Evolutionary conservation across 306 rosid genomes (phyloP).

Genomic region (Medicago arabica): DNA sequence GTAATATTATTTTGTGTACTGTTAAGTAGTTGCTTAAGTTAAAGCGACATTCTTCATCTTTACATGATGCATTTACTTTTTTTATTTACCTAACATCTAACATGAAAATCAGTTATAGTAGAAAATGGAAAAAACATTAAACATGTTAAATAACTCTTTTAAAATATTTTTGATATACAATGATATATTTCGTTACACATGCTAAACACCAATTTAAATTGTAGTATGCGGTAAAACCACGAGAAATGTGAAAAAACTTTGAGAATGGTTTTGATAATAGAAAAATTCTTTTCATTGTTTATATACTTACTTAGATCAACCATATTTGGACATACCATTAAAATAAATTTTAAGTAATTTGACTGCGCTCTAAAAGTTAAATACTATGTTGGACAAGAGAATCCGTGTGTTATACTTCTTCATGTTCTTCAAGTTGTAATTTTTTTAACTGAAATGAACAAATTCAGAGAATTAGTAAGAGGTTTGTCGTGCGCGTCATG

Average conservation of each 20-base stretch:
- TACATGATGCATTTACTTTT: background rate
- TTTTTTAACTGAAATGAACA: conserved; percentile 36
- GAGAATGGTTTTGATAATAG: too few relatives aligned
- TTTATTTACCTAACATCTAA: background rate
- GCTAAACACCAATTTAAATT: background rate
- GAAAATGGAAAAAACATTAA: background rate
- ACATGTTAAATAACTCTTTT: too few relatives aligned
- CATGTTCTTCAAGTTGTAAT: conserved; percentile 5
- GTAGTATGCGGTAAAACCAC: background rate
- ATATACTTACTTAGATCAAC: too few relatives aligned
- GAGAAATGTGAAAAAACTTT: background rate
- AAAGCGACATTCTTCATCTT: too few relatives aligned
- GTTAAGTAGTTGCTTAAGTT: too few relatives aligned
- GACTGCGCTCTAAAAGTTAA: background rate
- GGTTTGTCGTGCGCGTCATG: too few relatives aligned
- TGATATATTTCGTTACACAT: background rate
- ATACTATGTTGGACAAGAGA: conserved; percentile 10
- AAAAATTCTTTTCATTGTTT: too few relatives aligned
- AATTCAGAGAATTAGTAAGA: conserved; percentile 70
- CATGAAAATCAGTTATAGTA: background rate
- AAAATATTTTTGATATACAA: too few relatives aligned
- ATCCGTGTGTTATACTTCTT: background rate
- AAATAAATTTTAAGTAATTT: too few relatives aligned
- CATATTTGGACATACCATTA: too few relatives aligned
- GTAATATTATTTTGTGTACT: background rate